Evolutionary conservation across 1,139 yeast species (phyloP).

Genomic region (Yamadazyma triangularis): DNA sequence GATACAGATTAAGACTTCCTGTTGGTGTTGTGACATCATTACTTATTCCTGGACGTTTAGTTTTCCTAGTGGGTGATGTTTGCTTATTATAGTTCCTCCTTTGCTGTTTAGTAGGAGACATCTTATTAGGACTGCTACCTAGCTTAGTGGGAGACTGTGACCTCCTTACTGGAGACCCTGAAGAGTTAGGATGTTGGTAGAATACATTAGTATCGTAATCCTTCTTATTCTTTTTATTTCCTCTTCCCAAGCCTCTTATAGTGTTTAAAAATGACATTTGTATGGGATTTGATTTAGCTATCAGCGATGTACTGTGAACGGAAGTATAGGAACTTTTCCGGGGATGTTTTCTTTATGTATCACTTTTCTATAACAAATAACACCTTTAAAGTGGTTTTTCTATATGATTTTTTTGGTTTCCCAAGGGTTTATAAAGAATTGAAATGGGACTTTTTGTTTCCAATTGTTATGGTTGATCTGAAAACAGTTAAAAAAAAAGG

Average conservation of each 20-base stretch:
- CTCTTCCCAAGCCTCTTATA: slow-evolving; percentile 60
- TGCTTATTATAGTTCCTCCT: slow-evolving; percentile 19
- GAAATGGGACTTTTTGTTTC: no score
- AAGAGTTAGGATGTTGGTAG: slow-evolving; percentile 28
- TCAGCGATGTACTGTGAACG: no score
- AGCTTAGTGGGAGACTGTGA: slow-evolving; percentile 30
- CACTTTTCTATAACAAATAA: no score
- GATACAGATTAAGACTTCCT: slow-evolving; percentile 1
- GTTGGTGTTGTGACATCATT: slow-evolving; percentile 10
- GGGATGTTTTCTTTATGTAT: no score
- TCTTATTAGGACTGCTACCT: slow-evolving; percentile 24
- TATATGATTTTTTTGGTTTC: no score
- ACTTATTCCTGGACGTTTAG: slow-evolving; percentile 14
- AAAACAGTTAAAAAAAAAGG: no score
- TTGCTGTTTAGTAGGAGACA: slow-evolving; percentile 17
- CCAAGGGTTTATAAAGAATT: no score
- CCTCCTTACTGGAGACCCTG: slow-evolving; percentile 34
- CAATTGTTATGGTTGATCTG: no score
- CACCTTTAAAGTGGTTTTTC: no score
- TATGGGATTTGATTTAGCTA: no score
- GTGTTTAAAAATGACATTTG: slow-evolving; percentile 44
- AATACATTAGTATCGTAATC: slow-evolving; percentile 35
- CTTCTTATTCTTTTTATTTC: slow-evolving; percentile 51
- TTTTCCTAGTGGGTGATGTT: slow-evolving; percentile 33
- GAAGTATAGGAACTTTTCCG: no score